A percentile compares a stretch with the other conserved stretches of the same genome.
phyloP scores from a whole-genome alignment of 768 basidiomycete genomes.

The Lentinula guzmanii region DNA sequence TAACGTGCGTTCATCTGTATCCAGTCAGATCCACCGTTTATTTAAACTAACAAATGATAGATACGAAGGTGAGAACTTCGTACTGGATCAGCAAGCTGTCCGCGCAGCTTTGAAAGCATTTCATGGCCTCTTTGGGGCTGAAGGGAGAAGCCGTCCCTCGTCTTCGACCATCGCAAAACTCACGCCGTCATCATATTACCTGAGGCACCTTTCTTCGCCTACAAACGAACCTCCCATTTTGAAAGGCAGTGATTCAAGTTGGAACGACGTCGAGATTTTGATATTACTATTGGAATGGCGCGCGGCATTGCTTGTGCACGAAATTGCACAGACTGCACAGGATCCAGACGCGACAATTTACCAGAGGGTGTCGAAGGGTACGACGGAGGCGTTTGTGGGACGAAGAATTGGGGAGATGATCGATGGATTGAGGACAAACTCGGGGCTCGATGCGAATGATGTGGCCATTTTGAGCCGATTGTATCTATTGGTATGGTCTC shows the following conservation, averaged over 20 bases:
- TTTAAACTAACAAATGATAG: slow-evolving; percentile 21
- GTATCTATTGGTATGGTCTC: slow-evolving; percentile 35
- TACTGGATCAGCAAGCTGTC: slow-evolving; percentile 70
- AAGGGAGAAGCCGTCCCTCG: not conserved
- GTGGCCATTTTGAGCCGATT: slow-evolving; percentile 26
- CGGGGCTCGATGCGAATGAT: slow-evolving; percentile 17
- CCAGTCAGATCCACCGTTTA: not conserved
- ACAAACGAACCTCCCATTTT: slow-evolving; percentile 12
- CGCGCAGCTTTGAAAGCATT: slow-evolving; percentile 64
- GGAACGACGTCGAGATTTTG: slow-evolving; percentile 31
- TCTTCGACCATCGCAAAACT: slow-evolving; percentile 18
- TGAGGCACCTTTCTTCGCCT: slow-evolving; percentile 40
- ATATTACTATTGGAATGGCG: slow-evolving; percentile 58
- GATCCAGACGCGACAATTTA: slow-evolving; percentile 51
- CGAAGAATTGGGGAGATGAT: slow-evolving; percentile 46
- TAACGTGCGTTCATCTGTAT: slow-evolving; percentile 39
- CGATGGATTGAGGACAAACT: slow-evolving; percentile 17
- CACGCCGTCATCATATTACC: slow-evolving; percentile 46
- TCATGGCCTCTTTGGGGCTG: slow-evolving; percentile 18
- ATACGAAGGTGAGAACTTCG: slow-evolving; percentile 77
- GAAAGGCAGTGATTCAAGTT: slow-evolving; percentile 13
- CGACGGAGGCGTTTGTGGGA: slow-evolving; percentile 67
- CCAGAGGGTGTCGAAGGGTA: slow-evolving; percentile 54
- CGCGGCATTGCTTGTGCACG: slow-evolving; percentile 53
- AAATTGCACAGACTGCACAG: slow-evolving; percentile 27